Percentiles rank a stretch among this genome's conserved stretches.
These are phyloP conservation scores for Entonaema liquescens DNA, from an alignment of 495 filamentous ascomycete genomes.

Conservation along the genomic window DNA sequence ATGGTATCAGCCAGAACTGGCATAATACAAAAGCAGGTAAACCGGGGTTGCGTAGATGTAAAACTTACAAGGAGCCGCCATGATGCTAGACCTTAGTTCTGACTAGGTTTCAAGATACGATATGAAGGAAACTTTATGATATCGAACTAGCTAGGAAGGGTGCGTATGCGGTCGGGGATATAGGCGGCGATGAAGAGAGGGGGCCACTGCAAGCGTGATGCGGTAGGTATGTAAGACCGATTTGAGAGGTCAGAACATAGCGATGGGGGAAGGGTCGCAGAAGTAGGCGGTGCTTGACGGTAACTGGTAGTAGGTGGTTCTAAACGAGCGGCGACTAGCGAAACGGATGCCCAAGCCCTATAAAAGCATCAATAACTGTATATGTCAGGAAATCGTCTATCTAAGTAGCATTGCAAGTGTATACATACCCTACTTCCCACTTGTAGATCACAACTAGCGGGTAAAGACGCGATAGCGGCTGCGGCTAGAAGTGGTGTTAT, in stretches of 20 bases:
- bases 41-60: neutral
- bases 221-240: conserved; percentile 13
- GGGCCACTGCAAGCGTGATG: conserved; percentile 1
- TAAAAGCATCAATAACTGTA: neutral
- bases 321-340: neutral
- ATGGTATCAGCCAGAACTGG: neutral
- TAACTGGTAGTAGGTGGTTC: neutral
- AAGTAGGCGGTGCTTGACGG: neutral
- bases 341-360: neutral
- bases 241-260: conserved; percentile 38
- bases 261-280: conserved; percentile 1
- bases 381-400: neutral
- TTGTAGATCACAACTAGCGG: neutral
- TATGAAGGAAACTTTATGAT: neutral
- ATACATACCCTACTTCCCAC: neutral
- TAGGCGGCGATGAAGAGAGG: neutral
- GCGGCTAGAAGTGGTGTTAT: neutral
- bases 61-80: conserved; percentile 33
- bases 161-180: neutral
- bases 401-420: neutral
- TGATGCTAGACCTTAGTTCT: conserved; percentile 13
- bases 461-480: neutral
- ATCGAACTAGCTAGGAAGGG: neutral
- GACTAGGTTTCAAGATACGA: conserved; percentile 5
- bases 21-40: neutral